phyloP scores from a whole-genome alignment of 208 protist genomes.

The Herpetomonas tarakana region DNA sequence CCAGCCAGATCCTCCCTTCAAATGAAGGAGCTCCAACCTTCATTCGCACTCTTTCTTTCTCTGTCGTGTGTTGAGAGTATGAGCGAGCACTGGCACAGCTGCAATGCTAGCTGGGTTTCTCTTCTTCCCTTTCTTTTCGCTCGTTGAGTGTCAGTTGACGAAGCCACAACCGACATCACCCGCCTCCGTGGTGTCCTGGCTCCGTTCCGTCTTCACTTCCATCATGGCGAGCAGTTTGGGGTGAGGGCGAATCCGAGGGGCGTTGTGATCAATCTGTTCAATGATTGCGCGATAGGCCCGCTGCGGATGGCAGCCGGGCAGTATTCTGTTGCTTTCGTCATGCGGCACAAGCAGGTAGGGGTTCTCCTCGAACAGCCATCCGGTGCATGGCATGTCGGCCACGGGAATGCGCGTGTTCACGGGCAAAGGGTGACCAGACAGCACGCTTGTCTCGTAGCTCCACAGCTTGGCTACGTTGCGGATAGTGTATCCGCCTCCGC shows the following conservation, averaged over 20 bases:
- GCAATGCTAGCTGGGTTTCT: too few species aligned
- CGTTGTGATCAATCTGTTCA: slow-evolving; percentile 76
- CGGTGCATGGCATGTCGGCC: slow-evolving; percentile 60
- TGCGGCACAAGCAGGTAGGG: slow-evolving; percentile 67
- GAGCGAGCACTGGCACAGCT: too few species aligned
- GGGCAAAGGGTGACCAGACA: slow-evolving; percentile 65
- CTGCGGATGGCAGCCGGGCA: slow-evolving; percentile 64
- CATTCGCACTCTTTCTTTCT: too few species aligned
- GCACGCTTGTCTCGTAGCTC: slow-evolving; percentile 92
- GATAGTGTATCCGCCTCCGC: slow-evolving; percentile 99
- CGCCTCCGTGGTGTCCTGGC: too few species aligned
- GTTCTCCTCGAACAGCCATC: slow-evolving; percentile 83
- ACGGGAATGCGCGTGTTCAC: slow-evolving; percentile 66
- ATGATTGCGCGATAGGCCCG: slow-evolving; percentile 56
- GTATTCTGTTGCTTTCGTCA: slow-evolving; percentile 65
- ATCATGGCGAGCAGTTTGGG: slow-evolving; percentile 14
- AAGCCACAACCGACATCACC: too few species aligned
- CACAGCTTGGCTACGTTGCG: slow-evolving; percentile 99
- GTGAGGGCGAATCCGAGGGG: slow-evolving; percentile 42
- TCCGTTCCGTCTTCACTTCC: not conserved
- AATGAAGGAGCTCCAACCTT: too few species aligned
- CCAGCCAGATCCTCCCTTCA: too few species aligned
- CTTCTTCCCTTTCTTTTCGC: too few species aligned
- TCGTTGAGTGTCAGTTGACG: too few species aligned
- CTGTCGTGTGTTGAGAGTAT: too few species aligned